These are phyloP conservation scores for Leptographium galeiforme DNA, from an alignment of 2,329 filamentous ascomycete species.

Conservation along the genomic window DNA sequence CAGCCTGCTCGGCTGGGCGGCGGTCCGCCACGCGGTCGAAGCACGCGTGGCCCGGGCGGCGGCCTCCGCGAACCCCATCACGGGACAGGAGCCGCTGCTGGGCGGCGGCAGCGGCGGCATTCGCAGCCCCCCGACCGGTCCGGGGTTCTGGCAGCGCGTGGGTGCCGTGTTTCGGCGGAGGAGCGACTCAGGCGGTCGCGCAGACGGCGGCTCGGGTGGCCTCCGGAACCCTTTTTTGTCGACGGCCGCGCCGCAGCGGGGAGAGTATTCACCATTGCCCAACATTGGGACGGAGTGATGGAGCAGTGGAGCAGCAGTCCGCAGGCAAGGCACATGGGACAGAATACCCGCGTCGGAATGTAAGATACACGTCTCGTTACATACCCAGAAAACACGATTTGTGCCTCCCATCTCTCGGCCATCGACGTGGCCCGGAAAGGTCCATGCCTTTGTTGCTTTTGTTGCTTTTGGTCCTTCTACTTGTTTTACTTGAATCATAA, in stretches of 20 bases:
- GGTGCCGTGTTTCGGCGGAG: neutral
- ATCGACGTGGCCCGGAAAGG: too few relatives aligned
- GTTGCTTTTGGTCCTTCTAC: neutral
- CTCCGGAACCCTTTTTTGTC: conserved; percentile 5
- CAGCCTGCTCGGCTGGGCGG: conserved; percentile 48
- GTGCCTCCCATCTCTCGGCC: too few relatives aligned
- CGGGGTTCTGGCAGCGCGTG: neutral
- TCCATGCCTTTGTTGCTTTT: neutral
- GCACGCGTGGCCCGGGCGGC: conserved; percentile 16
- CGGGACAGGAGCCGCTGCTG: conserved; percentile 2
- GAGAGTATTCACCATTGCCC: conserved; percentile 9
- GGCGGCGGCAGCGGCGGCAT: neutral
- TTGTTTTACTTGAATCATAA: neutral
- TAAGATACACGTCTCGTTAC: too few relatives aligned
- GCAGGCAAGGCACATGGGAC: too few relatives aligned
- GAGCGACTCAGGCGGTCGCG: neutral
- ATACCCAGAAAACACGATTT: too few relatives aligned
- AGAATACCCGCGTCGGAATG: too few relatives aligned
- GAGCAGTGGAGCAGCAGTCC: too few relatives aligned
- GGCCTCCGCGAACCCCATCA: neutral
- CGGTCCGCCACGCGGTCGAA: conserved; percentile 34
- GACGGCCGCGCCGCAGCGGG: conserved; percentile 1
- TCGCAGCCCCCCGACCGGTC: neutral
- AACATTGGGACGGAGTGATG: neutral
- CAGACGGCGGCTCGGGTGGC: neutral